phyloP scores from a whole-genome alignment of 106 monocot species.

The Dactylorhiza incarnata region DNA sequence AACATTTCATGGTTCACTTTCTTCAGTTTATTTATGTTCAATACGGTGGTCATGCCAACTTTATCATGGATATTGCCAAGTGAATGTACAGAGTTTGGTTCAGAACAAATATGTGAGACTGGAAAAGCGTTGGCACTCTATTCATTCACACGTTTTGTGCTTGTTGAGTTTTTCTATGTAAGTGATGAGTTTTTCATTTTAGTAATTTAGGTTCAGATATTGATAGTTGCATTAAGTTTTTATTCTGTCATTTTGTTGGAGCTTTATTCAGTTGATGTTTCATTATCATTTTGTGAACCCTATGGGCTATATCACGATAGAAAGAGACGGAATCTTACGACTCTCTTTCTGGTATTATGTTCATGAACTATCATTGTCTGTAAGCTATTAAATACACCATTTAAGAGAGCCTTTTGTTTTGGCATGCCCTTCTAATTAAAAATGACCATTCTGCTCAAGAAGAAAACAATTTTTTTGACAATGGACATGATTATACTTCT shows the following conservation, averaged over 20 bases:
- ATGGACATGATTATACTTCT: too few relatives aligned
- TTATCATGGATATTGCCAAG: slow-evolving; percentile 74
- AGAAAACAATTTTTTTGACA: too few relatives aligned
- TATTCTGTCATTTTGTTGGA: too few relatives aligned
- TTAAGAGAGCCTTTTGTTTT: too few relatives aligned
- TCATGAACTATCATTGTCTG: too few relatives aligned
- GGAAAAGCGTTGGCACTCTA: slow-evolving; percentile 36
- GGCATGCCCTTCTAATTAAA: too few relatives aligned
- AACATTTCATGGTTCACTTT: neutral
- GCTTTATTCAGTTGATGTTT: too few relatives aligned
- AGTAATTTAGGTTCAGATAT: neutral
- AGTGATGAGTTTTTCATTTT: slow-evolving; percentile 19
- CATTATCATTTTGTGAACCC: too few relatives aligned
- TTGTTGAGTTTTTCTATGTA: slow-evolving; percentile 84
- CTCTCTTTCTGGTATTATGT: too few relatives aligned
- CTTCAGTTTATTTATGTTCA: slow-evolving; percentile 70
- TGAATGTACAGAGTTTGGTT: slow-evolving; percentile 28
- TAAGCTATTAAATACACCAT: too few relatives aligned
- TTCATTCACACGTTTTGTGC: slow-evolving; percentile 52
- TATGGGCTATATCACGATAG: neutral
- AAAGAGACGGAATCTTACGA: neutral
- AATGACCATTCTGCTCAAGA: too few relatives aligned
- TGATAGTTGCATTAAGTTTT: too few relatives aligned
- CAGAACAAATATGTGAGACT: slow-evolving; percentile 24
- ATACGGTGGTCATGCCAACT: slow-evolving; percentile 60